Evolutionary conservation across 192 early-diverging fungal genomes (phyloP).

Genomic region (Podochytrium sp.): DNA sequence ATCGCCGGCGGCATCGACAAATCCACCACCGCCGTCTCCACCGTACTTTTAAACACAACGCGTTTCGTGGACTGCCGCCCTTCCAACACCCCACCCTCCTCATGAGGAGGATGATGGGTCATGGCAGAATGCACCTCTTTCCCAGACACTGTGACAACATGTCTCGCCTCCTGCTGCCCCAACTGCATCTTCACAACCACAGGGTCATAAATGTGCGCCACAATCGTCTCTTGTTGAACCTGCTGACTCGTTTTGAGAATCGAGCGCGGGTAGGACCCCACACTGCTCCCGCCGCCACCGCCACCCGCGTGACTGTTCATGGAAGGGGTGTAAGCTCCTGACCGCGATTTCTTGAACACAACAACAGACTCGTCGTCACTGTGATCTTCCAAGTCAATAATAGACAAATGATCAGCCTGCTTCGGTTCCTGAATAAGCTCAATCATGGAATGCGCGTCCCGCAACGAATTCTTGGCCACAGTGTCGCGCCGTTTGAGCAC

Average conservation of each 20-base stretch:
- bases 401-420: not conserved
- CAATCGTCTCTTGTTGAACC: not conserved
- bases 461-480: not conserved
- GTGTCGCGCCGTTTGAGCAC: too few species aligned
- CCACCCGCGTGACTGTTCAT: not conserved
- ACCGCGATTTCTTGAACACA: not conserved
- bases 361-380: not conserved
- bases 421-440: not conserved
- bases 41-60: not conserved
- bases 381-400: not conserved
- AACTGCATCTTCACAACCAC: not conserved
- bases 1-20: conserved; percentile 1
- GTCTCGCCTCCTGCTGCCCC: not conserved
- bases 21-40: conserved; percentile 15
- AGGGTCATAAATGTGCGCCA: conserved; percentile 14
- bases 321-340: not conserved
- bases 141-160: not conserved
- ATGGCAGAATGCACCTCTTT: not conserved
- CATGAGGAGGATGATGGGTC: too few species aligned
- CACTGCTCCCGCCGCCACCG: not conserved
- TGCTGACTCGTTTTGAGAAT: not conserved
- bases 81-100: not conserved
- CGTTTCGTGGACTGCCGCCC: not conserved
- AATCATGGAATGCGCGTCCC: not conserved
- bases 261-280: not conserved